Evolutionary conservation across 805 yeast genomes (phyloP), one percentile per base, ranked within the genome.

Genomic region (Starmera quercuum): DNA sequence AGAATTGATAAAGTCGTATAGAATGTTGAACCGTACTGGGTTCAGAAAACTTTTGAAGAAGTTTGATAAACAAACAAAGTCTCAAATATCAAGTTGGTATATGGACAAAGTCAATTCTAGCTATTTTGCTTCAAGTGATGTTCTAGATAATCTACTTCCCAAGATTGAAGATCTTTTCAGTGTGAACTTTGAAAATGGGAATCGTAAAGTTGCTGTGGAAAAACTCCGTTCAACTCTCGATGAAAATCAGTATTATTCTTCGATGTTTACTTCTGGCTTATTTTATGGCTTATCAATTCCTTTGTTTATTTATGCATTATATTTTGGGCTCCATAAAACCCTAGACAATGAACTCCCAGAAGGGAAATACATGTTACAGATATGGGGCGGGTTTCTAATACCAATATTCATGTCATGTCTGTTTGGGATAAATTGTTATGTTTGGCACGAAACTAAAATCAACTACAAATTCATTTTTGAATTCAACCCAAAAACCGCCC

Each of bases 381-480:
- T 92, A 4, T 92, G 96, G 95, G 97, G 81, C 7, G 97, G 97
- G 1, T 87, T 86, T 55, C 71, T 86, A 44, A 48, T 87, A 38
- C 54, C 79, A 5, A 62, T 69, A 21, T 42, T 88, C n/a, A 69
- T 81, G 49, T 59, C 76, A 6, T 45, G 78, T 17, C 59, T 85
- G 3, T 78, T 88, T 51, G 78, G 79, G 11, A 37, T 83, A 29
- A 77, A 84, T 51, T 76, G 94, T 50, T 58, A 64, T 35, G 74
- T 80, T 4, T 92, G 95, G 90, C 68, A 77, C 18, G 54, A 59
- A 29, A 79, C 63, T 57, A 83, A 83, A 48, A 80, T 92, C 46
- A 92, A 90, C 56, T 92, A 92, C 56, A 81, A 81, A 49, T 88
- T 92, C 51, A 87, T 92, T 37, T 87, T 92, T 54, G 97, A 92